Base-by-base conservation (phyloP, 345 rosid species). In the Eucalyptus marginata region DNA sequence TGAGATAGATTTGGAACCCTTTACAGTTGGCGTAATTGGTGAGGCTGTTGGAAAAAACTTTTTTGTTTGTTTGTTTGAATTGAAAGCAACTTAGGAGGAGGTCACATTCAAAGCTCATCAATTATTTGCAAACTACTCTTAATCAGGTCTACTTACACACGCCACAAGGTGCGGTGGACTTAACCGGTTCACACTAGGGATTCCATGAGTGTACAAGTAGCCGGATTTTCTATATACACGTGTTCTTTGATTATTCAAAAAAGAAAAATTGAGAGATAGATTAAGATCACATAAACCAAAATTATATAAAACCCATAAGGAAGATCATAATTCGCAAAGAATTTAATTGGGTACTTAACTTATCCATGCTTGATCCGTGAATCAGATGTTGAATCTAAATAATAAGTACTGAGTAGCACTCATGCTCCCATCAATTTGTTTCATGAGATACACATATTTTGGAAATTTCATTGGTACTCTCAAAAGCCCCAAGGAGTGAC, bases 141-240 rank as follows among this genome's bases (percentile, higher is more conserved):
- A 8, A 18, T 33, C 7, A 8, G 25, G 44, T 66, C 22, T 66
- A 66, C 1, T 5, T 31, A 8, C 22, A 68, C 25, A 68, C 17
- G 13, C 4, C 6, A 5, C 33, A 33, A 17, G 12, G 80, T 68
- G 44, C 9, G 58, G 10, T 0, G 0, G 43, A 33, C 44, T 68
- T 33, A 68, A 17, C 4, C 0, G 7, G 0, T 68, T 68, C 44
- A 33, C 33, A 68, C 11, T 33, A 68, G 43, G 80, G 11, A 8
- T 33, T 31, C 22, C 40, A 31, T 15, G 36, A 66, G 79, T 31
- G 10, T 68, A 33, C 43, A 14, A 18, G 24, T 68, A 17, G 80
- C 0, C 4, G 2, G 7, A 33, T 68, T 33, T 33, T 27, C 66
- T 59, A 12, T 6, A 27, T 6, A 27, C 13, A 20, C 7, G 0